Base-by-base conservation (phyloP, 495 filamentous ascomycete species). In the Penicillium egyptiacum region DNA sequence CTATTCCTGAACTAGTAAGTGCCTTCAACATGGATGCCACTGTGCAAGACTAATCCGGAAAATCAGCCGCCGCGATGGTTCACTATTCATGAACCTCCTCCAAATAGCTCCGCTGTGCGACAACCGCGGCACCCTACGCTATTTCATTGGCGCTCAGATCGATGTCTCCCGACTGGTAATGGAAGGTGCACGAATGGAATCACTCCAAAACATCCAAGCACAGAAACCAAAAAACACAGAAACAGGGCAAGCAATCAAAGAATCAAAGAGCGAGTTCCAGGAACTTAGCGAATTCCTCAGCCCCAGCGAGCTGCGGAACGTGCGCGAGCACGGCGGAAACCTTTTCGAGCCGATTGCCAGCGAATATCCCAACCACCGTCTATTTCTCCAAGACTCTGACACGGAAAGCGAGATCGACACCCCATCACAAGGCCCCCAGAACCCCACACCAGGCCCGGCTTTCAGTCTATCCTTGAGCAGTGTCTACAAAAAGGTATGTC, bases 1-100 rank as follows among this genome's bases (percentile, higher is more conserved):
- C 74, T 85, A 0, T 74, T 90, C 7, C 71, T 89, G 0, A 88
- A 90, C 65, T 90, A 90, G 83, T 83, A 70, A 55, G 80, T 69
- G 12, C 12, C 22, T 42, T n/a, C 2, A 12, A 19, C 14, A n/a
- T n/a, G n/a, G n/a, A n/a, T n/a, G n/a, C n/a, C n/a, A n/a, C n/a
- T 22, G 14, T 19, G 3, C 30, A 17, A 17, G 35, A 8, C 44
- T 54, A 55, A 62, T 12, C 12, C 4, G 0, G 4, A 16, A 7
- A 11, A 45, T 43, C 62, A 84, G 80, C 59, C 76, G 80, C 35
- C 71, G 81, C 52, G 82, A 86, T 64, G 83, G 83, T 10, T 81
- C 78, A n/a, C 83, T 83, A 0, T 87, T 87, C 62, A 77, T 86
- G 71, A 87, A 87, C 55, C 73, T 87, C 2, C 75, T 86, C 12